Base-by-base conservation (phyloP, 1,284 basidiomycete species). In the Paramarasmius palmivorus region DNA sequence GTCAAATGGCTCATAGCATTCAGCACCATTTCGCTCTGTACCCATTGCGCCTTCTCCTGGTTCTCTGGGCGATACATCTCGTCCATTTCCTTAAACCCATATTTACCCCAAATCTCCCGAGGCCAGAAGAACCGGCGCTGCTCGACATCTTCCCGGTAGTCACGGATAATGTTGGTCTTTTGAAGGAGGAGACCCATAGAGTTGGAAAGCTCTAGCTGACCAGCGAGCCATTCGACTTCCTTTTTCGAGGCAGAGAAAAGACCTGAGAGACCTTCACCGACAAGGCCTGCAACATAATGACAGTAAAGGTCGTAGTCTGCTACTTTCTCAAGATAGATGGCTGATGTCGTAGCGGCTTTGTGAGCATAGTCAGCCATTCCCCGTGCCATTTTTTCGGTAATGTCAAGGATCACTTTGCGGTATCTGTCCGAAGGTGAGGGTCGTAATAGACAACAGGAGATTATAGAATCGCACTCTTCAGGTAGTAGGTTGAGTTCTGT, bases 111-210 rank as follows among this genome's bases (percentile, higher is more conserved):
- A 56, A 98, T 93, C 66, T 95, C 93, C 50, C 81, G 82, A 0
- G 96, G 97, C 96, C 97, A 99, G 77, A 99, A 99, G 65, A 84
- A 92, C 38, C 96, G 84, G 10, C 81, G 78, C 49, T 96, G 82
- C 41, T 95, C 88, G 10, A 87, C 82, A 68, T 99, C 97, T 72
- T 99, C 96, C 41, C 92, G 85, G 73, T 89, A 93, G 70, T 99
- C 97, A 53, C 96, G 88, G 59, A 95, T 92, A 70, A 99, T 98
- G 74, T 99, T 99, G 37, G 95, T 98, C 76, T 99, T 99, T 72
- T 99, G 97, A 10, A 99, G 81, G 51, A 98, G 80, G 15, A 96
- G 80, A n/a, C 97, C 97, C 91, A 98, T 95, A 45, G 91, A 92
- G 73, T 98, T 98, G 61, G 89, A 88, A 1, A 99, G 81, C 59